Evolutionary conservation across 2,329 filamentous ascomycete genomes (phyloP).

Genomic region (Tolypocladium guangdongense): DNA sequence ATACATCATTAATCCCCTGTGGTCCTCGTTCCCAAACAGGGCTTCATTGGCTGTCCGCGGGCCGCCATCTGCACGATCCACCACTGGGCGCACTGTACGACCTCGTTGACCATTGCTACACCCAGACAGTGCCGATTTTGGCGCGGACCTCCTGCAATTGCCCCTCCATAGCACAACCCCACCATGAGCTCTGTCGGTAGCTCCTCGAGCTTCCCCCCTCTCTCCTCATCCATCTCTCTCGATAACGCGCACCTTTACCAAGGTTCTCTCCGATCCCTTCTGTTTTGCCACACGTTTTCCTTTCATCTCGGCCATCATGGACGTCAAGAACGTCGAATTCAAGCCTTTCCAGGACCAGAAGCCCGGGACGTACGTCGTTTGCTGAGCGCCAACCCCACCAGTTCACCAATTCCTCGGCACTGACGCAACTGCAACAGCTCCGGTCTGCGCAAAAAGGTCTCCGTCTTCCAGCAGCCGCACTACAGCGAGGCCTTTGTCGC

Average conservation of each 20-base stretch:
- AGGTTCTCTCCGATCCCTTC: background rate
- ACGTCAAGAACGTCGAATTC: slow-evolving; percentile 65
- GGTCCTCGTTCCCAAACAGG: background rate
- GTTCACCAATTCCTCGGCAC: background rate
- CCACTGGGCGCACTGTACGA: background rate
- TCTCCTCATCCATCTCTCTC: background rate
- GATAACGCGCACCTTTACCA: background rate
- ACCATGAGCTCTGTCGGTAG: background rate
- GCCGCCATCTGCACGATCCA: too few relatives aligned
- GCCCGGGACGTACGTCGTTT: slow-evolving; percentile 81
- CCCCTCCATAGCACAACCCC: background rate
- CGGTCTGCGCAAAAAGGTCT: slow-evolving; percentile 97
- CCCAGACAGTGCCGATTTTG: background rate
- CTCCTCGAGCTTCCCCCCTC: background rate
- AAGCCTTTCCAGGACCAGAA: slow-evolving; percentile 92
- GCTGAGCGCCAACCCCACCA: slow-evolving; percentile 14
- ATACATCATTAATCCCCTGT: background rate
- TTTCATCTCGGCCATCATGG: slow-evolving; percentile 42
- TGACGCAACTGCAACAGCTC: slow-evolving; percentile 47
- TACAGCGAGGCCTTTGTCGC: slow-evolving; percentile 95
- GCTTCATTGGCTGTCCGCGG: too few relatives aligned
- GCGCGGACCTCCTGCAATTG: background rate
- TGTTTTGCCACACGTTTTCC: too few relatives aligned
- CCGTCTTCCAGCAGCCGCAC: slow-evolving; percentile 87
- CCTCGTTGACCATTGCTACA: background rate